Evolutionary conservation across 768 basidiomycete species (phyloP).

Genomic region (Lactarius sp.): DNA sequence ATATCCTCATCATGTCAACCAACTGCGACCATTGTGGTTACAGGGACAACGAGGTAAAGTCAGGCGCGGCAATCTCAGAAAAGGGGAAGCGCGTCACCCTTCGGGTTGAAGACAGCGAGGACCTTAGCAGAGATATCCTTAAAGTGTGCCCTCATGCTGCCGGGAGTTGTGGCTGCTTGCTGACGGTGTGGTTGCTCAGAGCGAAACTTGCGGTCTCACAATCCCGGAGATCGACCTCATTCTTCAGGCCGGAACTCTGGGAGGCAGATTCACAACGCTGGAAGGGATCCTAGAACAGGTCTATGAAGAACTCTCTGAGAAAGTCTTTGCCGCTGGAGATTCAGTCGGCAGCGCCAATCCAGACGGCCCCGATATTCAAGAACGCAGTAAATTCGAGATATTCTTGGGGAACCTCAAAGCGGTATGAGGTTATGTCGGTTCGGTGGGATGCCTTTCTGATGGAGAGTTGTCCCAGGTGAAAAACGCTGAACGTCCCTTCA

Average conservation of each 20-base stretch:
- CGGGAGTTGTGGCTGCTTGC: not conserved
- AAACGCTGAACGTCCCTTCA: slow-evolving; percentile 74
- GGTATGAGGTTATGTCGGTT: slow-evolving; percentile 37
- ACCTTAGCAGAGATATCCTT: slow-evolving; percentile 87
- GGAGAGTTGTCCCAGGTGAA: slow-evolving; percentile 53
- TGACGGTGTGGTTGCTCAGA: slow-evolving; percentile 44
- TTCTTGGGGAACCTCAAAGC: slow-evolving; percentile 78
- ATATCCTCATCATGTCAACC: slow-evolving; percentile 96
- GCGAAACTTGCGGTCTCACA: slow-evolving; percentile 82
- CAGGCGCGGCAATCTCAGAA: slow-evolving; percentile 82
- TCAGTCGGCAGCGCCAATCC: slow-evolving; percentile 42
- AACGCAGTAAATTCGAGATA: slow-evolving; percentile 53
- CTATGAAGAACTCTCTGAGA: slow-evolving; percentile 90
- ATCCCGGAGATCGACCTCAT: slow-evolving; percentile 95
- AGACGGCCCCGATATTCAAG: slow-evolving; percentile 14
- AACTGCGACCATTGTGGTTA: slow-evolving; percentile 96
- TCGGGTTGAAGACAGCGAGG: slow-evolving; percentile 88
- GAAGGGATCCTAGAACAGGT: slow-evolving; percentile 94
- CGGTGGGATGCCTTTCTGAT: not conserved
- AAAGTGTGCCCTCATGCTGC: slow-evolving; percentile 53
- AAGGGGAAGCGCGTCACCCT: slow-evolving; percentile 84
- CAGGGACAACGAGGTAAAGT: slow-evolving; percentile 96
- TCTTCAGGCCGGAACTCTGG: slow-evolving; percentile 88
- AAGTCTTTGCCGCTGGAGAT: slow-evolving; percentile 76
- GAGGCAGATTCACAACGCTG: slow-evolving; percentile 95